Percentiles rank a stretch among this genome's conserved stretches.
Conservation (phyloP, 768 basidiomycete species). For the Macrolepiota fuliginosa region DNA sequence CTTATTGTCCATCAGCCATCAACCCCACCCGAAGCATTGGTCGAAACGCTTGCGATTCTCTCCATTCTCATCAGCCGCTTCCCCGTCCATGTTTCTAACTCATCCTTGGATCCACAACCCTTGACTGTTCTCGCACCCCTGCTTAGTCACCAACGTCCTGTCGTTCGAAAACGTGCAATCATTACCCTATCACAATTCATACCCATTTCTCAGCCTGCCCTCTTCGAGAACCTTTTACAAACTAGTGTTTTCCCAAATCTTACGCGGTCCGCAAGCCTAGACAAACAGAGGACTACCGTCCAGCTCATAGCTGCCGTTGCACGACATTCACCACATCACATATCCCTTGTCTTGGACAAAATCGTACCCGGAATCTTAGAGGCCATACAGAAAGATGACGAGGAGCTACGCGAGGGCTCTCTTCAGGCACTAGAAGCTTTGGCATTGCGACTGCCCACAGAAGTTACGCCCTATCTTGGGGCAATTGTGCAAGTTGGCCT, state of each 20-base stretch:
- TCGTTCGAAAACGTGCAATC: slow-evolving; percentile 92
- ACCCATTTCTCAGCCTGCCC: slow-evolving; percentile 60
- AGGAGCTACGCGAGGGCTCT: slow-evolving; percentile 78
- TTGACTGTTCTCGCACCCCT: slow-evolving; percentile 68
- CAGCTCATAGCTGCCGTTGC: slow-evolving; percentile 80
- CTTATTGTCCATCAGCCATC: slow-evolving; percentile 41
- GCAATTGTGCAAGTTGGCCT: slow-evolving; percentile 69
- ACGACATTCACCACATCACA: slow-evolving; percentile 66
- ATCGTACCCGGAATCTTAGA: slow-evolving; percentile 72
- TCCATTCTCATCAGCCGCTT: slow-evolving; percentile 88
- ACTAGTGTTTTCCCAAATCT: slow-evolving; percentile 62
- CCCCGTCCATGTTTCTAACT: slow-evolving; percentile 60
- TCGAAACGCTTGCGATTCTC: slow-evolving; percentile 82
- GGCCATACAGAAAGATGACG: slow-evolving; percentile 71
- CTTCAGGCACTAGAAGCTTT: slow-evolving; percentile 89
- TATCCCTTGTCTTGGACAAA: slow-evolving; percentile 56
- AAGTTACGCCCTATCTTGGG: slow-evolving; percentile 70
- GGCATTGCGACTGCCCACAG: slow-evolving; percentile 78
- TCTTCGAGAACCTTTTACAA: slow-evolving; percentile 62
- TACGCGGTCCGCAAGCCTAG: slow-evolving; percentile 46
- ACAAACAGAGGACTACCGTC: slow-evolving; percentile 74
- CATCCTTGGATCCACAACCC: slow-evolving; percentile 54
- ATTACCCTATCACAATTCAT: slow-evolving; percentile 82
- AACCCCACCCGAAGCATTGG: slow-evolving; percentile 76
- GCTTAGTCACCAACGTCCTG: slow-evolving; percentile 72